Conservation (phyloP, 805 yeast species). For the Candida awuae region DNA sequence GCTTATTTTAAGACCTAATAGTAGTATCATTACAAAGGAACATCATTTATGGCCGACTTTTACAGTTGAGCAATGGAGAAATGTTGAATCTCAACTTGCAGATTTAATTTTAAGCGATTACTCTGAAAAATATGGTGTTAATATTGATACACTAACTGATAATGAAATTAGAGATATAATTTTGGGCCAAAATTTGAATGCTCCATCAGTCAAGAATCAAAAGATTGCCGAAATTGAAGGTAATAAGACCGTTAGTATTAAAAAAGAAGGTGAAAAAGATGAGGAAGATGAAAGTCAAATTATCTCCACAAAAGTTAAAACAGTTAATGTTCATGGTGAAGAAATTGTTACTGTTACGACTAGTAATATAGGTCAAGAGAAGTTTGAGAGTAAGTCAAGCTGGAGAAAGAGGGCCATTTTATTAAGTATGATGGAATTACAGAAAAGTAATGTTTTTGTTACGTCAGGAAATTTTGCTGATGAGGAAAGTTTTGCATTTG, state of each 20-base stretch:
- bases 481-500: conserved; percentile 54
- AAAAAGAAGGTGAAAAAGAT: conserved; percentile 19
- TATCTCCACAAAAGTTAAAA: conserved; percentile 72
- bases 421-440: conserved; percentile 59
- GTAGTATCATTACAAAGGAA: conserved; percentile 56
- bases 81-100: conserved; percentile 77
- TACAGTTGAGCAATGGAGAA: conserved; percentile 83
- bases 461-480: conserved; percentile 51
- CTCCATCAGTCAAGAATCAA: conserved; percentile 83
- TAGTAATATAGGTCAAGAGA: conserved; percentile 74
- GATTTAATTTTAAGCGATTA: conserved; percentile 83
- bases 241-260: conserved; percentile 31
- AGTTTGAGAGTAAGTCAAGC: conserved; percentile 76
- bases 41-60: conserved; percentile 94
- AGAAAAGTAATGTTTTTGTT: conserved; percentile 68
- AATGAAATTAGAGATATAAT: conserved; percentile 90
- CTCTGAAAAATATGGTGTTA: conserved; percentile 76
- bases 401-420: conserved; percentile 89
- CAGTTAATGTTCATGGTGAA: conserved; percentile 91
- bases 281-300: conserved; percentile 37
- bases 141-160: conserved; percentile 81
- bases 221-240: conserved; percentile 70
- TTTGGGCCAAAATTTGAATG: conserved; percentile 86
- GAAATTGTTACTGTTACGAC: conserved; percentile 93
- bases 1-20: conserved; percentile 67